Conservation (phyloP, 2,329 filamentous ascomycete genomes). For the Fusarium aywerte region DNA sequence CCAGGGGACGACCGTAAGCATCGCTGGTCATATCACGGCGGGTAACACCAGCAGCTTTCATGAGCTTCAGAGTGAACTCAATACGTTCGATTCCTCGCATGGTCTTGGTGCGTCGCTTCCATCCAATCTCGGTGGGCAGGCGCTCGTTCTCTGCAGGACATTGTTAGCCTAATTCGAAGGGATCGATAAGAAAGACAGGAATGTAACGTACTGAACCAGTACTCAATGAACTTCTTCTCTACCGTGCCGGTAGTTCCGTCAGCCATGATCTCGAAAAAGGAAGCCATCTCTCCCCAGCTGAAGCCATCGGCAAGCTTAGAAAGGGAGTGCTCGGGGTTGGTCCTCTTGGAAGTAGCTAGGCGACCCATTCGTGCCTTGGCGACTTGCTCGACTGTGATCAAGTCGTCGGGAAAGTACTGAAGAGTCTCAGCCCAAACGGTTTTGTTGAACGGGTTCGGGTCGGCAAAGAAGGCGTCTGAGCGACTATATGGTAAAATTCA, state of each 20-base stretch:
- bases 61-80: neutral
- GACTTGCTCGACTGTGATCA: constrained; percentile 11
- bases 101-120: neutral
- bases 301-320: constrained; percentile 2
- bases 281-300: constrained; percentile 20
- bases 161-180: neutral
- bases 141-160: neutral
- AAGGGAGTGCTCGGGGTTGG: constrained; percentile 4
- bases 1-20: neutral
- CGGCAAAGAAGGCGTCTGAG: constrained; percentile 8
- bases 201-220: constrained; percentile 10
- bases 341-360: neutral
- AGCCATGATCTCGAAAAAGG: constrained; percentile 21
- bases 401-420: neutral
- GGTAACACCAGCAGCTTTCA: constrained; percentile 5
- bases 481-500: neutral
- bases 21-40: neutral
- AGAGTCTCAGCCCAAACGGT: constrained; percentile 7
- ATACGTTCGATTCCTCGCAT: constrained; percentile 2
- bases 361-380: constrained; percentile 12
- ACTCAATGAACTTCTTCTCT: constrained; percentile 15
- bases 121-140: constrained; percentile 8
- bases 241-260: constrained; percentile 14
- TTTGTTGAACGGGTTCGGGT: constrained; percentile 5
- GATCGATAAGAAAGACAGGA: fast-evolving